Evolutionary conservation across 2,329 filamentous ascomycete species (phyloP).

Genomic region (Massarina eburnea): DNA sequence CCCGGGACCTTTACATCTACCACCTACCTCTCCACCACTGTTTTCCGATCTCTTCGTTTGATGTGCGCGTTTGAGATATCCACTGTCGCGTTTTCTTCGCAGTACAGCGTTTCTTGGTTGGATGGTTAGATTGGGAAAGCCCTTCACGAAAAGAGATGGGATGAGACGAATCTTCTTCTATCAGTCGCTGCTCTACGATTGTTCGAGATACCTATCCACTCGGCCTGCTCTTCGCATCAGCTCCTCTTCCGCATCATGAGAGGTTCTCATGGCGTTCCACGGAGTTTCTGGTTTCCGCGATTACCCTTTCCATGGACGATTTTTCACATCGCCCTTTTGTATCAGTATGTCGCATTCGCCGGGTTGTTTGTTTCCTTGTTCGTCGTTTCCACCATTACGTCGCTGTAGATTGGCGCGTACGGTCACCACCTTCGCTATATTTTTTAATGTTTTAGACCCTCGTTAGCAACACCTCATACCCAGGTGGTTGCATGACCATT

Average conservation of each 20-base stretch:
- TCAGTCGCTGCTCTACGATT: slow-evolving; percentile 31
- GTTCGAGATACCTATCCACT: slow-evolving; percentile 23
- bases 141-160: slow-evolving; percentile 25
- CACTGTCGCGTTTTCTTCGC: slow-evolving; percentile 33
- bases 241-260: neutral
- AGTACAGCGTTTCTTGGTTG: slow-evolving; percentile 23
- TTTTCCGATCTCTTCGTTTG: slow-evolving; percentile 23
- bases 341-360: slow-evolving; percentile 26
- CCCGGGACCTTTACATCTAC: too few relatives aligned
- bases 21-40: slow-evolving; percentile 13
- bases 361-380: slow-evolving; percentile 6
- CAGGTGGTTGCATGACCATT: slow-evolving; percentile 37
- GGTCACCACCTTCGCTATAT: slow-evolving; percentile 38
- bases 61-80: slow-evolving; percentile 40
- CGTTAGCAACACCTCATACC: slow-evolving; percentile 25
- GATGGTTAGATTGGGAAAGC: slow-evolving; percentile 22
- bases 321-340: slow-evolving; percentile 26
- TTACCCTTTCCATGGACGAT: slow-evolving; percentile 28
- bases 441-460: slow-evolving; percentile 44
- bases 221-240: slow-evolving; percentile 7
- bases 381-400: slow-evolving; percentile 8
- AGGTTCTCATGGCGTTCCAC: slow-evolving; percentile 10
- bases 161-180: slow-evolving; percentile 34
- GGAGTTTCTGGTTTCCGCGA: slow-evolving; percentile 26
- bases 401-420: slow-evolving; percentile 15